A percentile compares a stretch with the other conserved stretches of the same genome.
Evolutionary conservation across 352 stramenopile genomes (phyloP).

Genomic region (Pythium myriotylum): DNA sequence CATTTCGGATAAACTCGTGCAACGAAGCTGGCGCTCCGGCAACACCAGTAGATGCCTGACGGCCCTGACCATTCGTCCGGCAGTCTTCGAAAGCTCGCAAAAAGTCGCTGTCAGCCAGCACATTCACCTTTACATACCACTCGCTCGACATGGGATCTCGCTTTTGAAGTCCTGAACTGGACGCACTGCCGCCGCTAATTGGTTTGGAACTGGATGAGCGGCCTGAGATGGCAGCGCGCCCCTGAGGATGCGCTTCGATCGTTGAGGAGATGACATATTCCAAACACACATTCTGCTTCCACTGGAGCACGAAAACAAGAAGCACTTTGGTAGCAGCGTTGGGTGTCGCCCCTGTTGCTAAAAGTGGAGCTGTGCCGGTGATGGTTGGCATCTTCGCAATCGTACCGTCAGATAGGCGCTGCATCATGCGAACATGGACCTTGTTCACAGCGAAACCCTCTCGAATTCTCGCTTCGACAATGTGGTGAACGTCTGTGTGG

Average conservation of each 20-base stretch:
- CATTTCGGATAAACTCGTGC: conserved; percentile 82
- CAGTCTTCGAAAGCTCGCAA: conserved; percentile 79
- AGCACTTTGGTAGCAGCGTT: conserved; percentile 59
- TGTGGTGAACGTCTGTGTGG: conserved; percentile 75
- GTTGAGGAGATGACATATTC: conserved; percentile 86
- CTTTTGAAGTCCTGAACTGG: conserved; percentile 8
- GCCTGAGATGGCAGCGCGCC: background rate
- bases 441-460: conserved; percentile 89
- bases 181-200: background rate
- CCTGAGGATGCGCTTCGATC: conserved; percentile 38
- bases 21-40: conserved; percentile 49
- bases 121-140: conserved; percentile 88
- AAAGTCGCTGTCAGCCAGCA: conserved; percentile 81
- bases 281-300: conserved; percentile 90
- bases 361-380: background rate
- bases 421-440: conserved; percentile 45
- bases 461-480: conserved; percentile 77
- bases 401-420: conserved; percentile 27
- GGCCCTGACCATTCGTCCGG: background rate
- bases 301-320: conserved; percentile 84
- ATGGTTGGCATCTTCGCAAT: conserved; percentile 15
- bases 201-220: conserved; percentile 8
- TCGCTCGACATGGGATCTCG: conserved; percentile 41
- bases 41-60: conserved; percentile 6
- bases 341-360: background rate